These are phyloP conservation scores for Diplosphaera chodatii DNA, from an alignment of 139 green algal species.

Conservation along the genomic window DNA sequence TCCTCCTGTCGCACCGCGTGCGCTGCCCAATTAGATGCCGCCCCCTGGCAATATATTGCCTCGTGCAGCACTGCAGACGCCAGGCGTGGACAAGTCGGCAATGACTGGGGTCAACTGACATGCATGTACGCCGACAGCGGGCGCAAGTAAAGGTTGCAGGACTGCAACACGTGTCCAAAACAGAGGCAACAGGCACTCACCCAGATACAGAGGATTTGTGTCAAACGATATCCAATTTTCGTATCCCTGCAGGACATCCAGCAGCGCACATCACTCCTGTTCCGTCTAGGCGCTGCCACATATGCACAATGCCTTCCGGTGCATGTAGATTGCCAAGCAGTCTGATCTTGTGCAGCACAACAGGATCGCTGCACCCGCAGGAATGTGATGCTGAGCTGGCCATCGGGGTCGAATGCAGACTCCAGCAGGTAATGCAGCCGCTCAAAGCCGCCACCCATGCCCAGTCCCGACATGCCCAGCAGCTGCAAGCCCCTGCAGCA, in stretches of 20 bases:
- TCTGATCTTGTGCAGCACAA: no score
- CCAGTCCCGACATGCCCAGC: constrained; percentile 57
- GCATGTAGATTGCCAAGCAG: no score
- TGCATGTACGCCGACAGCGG: no score
- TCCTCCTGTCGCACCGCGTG: constrained; percentile 48
- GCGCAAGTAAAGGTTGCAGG: no score
- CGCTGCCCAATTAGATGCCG: constrained; percentile 59
- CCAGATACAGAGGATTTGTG: constrained; percentile 85
- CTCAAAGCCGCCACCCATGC: constrained; percentile 71
- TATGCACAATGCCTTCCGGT: no score
- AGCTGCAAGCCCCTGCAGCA: constrained; percentile 59
- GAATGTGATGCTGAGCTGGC: constrained; percentile 68
- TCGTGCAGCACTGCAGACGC: constrained; percentile 91
- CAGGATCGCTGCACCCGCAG: constrained; percentile 63
- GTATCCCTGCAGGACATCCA: constrained; percentile 36
- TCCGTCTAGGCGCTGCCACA: no score
- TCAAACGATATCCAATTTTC: constrained; percentile 72
- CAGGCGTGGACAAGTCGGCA: no score
- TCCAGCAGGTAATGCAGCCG: constrained; percentile 83
- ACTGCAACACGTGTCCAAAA: no score
- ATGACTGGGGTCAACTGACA: no score
- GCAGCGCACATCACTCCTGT: no score
- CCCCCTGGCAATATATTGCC: constrained; percentile 87
- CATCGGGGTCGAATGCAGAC: constrained; percentile 52
- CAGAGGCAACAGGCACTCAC: no score